A percentile compares a stretch with the other conserved stretches of the same genome.
phyloP scores from a whole-genome alignment of 495 filamentous ascomycete genomes.

The Aspergillus taichungensis region DNA sequence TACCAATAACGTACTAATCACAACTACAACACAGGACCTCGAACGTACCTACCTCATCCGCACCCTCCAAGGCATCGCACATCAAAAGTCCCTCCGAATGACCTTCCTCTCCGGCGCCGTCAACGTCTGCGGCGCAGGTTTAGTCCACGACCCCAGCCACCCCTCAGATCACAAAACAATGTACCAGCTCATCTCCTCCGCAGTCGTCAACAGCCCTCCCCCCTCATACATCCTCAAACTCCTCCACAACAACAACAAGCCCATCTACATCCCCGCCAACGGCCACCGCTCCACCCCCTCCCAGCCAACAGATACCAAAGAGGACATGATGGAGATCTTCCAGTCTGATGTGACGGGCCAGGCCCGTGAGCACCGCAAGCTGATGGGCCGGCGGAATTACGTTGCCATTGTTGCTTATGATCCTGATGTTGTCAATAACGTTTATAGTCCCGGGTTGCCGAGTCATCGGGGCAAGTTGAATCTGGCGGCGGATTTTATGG shows the following conservation, averaged over 20 bases:
- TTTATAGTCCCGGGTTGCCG: slow-evolving; percentile 36
- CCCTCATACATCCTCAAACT: slow-evolving; percentile 80
- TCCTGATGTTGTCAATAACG: slow-evolving; percentile 60
- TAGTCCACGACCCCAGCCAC: slow-evolving; percentile 87
- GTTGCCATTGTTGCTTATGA: slow-evolving; percentile 92
- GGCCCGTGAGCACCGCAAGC: slow-evolving; percentile 69
- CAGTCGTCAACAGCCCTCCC: slow-evolving; percentile 82
- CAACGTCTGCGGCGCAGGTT: slow-evolving; percentile 83
- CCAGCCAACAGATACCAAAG: slow-evolving; percentile 71
- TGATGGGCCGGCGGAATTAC: slow-evolving; percentile 92
- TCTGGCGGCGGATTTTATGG: slow-evolving; percentile 92
- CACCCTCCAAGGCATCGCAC: slow-evolving; percentile 86
- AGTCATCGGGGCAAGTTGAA: slow-evolving; percentile 60
- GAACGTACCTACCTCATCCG: slow-evolving; percentile 95
- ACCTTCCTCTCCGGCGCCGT: slow-evolving; percentile 92
- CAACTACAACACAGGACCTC: slow-evolving; percentile 51
- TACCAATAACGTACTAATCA: neutral
- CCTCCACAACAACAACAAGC: slow-evolving; percentile 77
- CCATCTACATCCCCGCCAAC: slow-evolving; percentile 83
- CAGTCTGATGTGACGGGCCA: slow-evolving; percentile 76
- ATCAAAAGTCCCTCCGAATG: slow-evolving; percentile 90
- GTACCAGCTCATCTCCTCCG: slow-evolving; percentile 92
- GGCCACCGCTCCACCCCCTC: slow-evolving; percentile 60
- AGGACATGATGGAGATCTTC: slow-evolving; percentile 99
- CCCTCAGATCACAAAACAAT: slow-evolving; percentile 96